Conservation (phyloP, 2,329 filamentous ascomycete genomes). For the Alternaria tenuissima region DNA sequence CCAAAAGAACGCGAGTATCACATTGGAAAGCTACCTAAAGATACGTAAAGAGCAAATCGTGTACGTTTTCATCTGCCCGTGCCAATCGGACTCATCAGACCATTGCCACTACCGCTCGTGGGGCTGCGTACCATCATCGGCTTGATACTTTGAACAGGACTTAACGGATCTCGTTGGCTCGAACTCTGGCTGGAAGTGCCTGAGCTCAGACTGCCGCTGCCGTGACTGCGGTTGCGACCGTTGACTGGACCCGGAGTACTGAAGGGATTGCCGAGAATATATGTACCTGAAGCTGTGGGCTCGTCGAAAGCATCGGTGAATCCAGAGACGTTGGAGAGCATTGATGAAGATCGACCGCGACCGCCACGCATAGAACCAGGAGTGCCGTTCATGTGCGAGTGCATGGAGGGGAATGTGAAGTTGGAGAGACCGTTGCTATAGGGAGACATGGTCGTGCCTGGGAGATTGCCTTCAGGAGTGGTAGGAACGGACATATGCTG, state of each 20-base stretch:
- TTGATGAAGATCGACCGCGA: conserved; percentile 60
- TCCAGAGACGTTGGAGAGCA: conserved; percentile 61
- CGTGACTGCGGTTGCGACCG: conserved; percentile 55
- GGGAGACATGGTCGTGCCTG: conserved; percentile 58
- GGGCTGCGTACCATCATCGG: conserved; percentile 46
- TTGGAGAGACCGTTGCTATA: conserved; percentile 45
- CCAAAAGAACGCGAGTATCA: conserved; percentile 36
- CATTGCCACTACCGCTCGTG: conserved; percentile 41
- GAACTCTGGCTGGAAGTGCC: conserved; percentile 52
- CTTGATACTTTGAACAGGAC: conserved; percentile 46
- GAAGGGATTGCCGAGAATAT: conserved; percentile 48
- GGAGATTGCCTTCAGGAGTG: conserved; percentile 68
- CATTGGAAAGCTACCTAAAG: conserved; percentile 37
- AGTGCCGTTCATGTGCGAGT: conserved; percentile 41
- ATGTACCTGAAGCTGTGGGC: conserved; percentile 33
- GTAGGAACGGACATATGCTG: conserved; percentile 53
- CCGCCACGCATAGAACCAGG: conserved; percentile 47
- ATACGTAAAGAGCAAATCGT: conserved; percentile 25
- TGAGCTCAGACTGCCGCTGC: conserved; percentile 58
- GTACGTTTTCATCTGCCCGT: conserved; percentile 32
- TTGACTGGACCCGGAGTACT: conserved; percentile 50
- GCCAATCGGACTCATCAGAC: conserved; percentile 43
- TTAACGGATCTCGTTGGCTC: conserved; percentile 51
- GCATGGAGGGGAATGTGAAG: conserved; percentile 49
- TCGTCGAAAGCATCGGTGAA: conserved; percentile 59